Base-by-base conservation (phyloP, 805 yeast genomes). In the Cyberlindnera bimundalis region DNA sequence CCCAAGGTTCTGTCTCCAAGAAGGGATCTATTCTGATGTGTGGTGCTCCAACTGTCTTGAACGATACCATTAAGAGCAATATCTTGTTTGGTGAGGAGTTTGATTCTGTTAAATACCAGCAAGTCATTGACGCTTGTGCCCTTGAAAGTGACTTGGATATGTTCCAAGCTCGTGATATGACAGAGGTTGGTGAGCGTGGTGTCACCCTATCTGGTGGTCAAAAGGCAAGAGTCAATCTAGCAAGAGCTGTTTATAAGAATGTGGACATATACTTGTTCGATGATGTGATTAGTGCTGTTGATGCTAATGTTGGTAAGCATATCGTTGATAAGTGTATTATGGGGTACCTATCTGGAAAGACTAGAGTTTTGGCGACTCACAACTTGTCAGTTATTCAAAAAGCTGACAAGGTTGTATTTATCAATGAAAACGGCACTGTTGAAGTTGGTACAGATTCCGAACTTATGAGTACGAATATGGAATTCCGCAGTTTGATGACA, bases 181-280 rank as follows among this genome's bases (percentile, higher is more conserved):
- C 98, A 3, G 78, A 84, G 53, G 96, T 90, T 42, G 98, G 98
- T 46, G 98, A 90, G 66, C 86, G 90, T 58, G 98, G 98, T 46
- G 88, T 90, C 36, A 85, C 96, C 7, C 70, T 90, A 35, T 84
- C 95, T 29, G 98, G 98, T 33, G 98, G 98, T 28, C 97, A 91
- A 63, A 91, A 90, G 69, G 97, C 97, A 0, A 78, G 98, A 58
- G 73, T 91, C 28, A 81, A 95, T 2, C 71, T 90, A 41, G 97
- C 98, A 0, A 76, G 98, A 58, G 96, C 98, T 10, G 95, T 91
- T 10, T 90, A 91, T 60, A 76, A 95, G 9, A 73, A 39, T 6
- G 19, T n/a, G 5, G 46, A 43, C n/a, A 43, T 43, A 10, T 35
- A 28, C 28, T 16, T 43, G 27, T 29, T 40, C 7, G 43, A 40